Conservation (phyloP, 495 filamentous ascomycete species). For the Antarctomyces pellizariae region DNA sequence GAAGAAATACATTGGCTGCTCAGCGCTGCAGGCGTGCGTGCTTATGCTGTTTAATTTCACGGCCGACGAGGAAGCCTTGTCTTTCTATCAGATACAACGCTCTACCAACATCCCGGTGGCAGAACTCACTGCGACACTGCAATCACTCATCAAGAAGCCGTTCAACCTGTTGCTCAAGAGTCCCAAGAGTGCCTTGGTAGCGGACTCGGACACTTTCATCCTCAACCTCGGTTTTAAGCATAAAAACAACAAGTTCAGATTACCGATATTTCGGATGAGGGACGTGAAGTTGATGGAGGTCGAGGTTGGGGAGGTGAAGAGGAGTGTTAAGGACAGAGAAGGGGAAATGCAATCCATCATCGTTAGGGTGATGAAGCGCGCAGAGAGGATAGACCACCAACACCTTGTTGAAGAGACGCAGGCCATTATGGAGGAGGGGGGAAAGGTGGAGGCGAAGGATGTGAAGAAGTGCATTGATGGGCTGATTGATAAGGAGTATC, state of each 20-base stretch:
- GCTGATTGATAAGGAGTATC: conserved; percentile 88
- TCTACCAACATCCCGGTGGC: conserved; percentile 39
- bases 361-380: conserved; percentile 89
- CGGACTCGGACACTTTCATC: conserved; percentile 50
- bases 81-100: conserved; percentile 44
- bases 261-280: conserved; percentile 95
- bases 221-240: conserved; percentile 58
- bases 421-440: conserved; percentile 62
- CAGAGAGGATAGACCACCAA: conserved; percentile 62
- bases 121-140: conserved; percentile 72
- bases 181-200: conserved; percentile 66
- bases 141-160: conserved; percentile 81
- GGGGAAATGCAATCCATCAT: conserved; percentile 96
- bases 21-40: conserved; percentile 75
- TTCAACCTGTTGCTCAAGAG: conserved; percentile 67
- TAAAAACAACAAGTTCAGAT: conserved; percentile 85
- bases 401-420: conserved; percentile 76
- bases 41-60: conserved; percentile 77
- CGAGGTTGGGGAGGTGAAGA: conserved; percentile 84
- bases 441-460: conserved; percentile 56
- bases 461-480: conserved; percentile 54
- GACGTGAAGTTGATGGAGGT: conserved; percentile 65
- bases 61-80: conserved; percentile 26
- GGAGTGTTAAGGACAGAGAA: conserved; percentile 72
- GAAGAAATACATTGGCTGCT: conserved; percentile 65